Base-by-base conservation (phyloP, 1,284 basidiomycete species). In the Puccinia hordei region DNA sequence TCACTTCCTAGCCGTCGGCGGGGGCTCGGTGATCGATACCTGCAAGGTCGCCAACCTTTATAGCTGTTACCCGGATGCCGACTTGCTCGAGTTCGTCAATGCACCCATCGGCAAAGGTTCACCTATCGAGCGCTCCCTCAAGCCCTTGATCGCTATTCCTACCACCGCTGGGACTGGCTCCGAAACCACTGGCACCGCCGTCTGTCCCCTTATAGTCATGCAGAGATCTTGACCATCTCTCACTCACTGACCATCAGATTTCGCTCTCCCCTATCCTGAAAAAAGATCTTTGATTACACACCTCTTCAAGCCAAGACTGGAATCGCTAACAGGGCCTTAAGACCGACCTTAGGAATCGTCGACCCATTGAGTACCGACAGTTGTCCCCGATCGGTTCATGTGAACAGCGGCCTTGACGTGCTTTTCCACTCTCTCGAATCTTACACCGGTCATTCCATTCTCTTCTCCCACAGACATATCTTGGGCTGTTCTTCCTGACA, bases 81-180 rank as follows among this genome's bases (percentile, higher is more conserved):
- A 97, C 85, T 88, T 98, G 41, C 83, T 86, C 69, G 96, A 98
- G 85, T 98, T 97, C 85, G 93, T 98, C 87, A 98, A 98, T 85
- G 95, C 96, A 10, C 95, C 95, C 0, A 89, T 98, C 82, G 95
- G 95, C 76, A 95, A 94, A 86, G 96, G 95, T 2, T 89, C 91
- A 46, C 93, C 95, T 1, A 92, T 98, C 82, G 88, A 89, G 41
- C 88, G 93, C 85, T 87, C 88, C 41, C 88, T 98, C 55, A 88
- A 90, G 38, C 96, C 96, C 22, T 88, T 98, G 63, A 95, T 98
- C 82, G 95, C 95, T 66, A 90, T 98, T 30, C 95, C 95, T 13
- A 98, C 96, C 1, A 98, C 95, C 9, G 95, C 96, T 57, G 95
- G 95, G 73, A 98, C 95, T n/a, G 95, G 95, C 17, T 94, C 93